Percentiles rank a stretch among this genome's conserved stretches.
Evolutionary conservation across 1,284 basidiomycete genomes (phyloP).

Genomic region (Ustilago xerochloae): DNA sequence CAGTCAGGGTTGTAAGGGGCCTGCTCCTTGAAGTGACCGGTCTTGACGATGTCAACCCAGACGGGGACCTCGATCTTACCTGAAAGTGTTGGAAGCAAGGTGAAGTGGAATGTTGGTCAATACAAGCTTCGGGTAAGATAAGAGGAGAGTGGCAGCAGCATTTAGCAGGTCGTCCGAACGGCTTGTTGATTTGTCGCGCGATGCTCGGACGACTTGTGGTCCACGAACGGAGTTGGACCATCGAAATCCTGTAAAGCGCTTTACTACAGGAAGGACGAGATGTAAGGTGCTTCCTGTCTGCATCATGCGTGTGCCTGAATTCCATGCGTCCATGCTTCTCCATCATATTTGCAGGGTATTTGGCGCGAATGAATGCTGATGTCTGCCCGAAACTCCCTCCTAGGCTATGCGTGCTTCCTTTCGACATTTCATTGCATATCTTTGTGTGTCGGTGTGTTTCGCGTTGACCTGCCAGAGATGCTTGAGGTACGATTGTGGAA

Average conservation of each 20-base stretch:
- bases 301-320: too few relatives aligned
- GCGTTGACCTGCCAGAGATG: conserved; percentile 8
- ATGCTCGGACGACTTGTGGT: not conserved
- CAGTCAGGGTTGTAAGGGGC: conserved; percentile 99
- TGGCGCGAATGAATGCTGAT: too few relatives aligned
- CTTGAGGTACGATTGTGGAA: not conserved
- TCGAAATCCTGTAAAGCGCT: too few relatives aligned
- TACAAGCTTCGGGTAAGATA: not conserved
- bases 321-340: too few relatives aligned
- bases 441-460: not conserved
- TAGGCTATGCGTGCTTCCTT: too few relatives aligned
- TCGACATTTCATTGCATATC: too few relatives aligned
- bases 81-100: conserved; percentile 29
- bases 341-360: too few relatives aligned
- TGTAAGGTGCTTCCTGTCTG: too few relatives aligned
- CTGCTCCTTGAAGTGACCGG: conserved; percentile 96
- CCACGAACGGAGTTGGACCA: too few relatives aligned
- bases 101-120: not conserved
- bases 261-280: too few relatives aligned
- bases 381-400: too few relatives aligned
- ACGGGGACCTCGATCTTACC: conserved; percentile 96
- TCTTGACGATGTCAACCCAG: conserved; percentile 99
- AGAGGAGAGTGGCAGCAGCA: not conserved
- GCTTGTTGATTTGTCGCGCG: not conserved
- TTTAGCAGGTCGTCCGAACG: conserved; percentile 1